A percentile compares a stretch with the other conserved stretches of the same genome.
phyloP scores from a whole-genome alignment of 495 filamentous ascomycete species.

The Hypoxylon fragiforme region DNA sequence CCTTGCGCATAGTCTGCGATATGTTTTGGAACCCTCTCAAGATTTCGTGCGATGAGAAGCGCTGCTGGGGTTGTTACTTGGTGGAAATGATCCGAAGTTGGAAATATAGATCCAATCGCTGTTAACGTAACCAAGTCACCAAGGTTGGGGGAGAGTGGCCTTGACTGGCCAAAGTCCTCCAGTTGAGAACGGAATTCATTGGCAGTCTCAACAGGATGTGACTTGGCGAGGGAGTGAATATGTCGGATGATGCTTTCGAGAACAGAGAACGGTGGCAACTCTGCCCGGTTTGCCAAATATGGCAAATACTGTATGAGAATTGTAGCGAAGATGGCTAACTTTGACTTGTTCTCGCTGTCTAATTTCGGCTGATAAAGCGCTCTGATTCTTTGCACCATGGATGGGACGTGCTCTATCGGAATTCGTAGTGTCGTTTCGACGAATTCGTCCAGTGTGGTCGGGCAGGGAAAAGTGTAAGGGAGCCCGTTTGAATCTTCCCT shows the following conservation, averaged over 20 bases:
- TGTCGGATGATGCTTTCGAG: constrained; percentile 55
- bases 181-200: constrained; percentile 76
- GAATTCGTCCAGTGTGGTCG: constrained; percentile 73
- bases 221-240: constrained; percentile 84
- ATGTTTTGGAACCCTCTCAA: constrained; percentile 71
- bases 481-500: constrained; percentile 55
- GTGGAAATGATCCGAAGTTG: constrained; percentile 96
- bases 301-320: constrained; percentile 78
- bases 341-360: constrained; percentile 77
- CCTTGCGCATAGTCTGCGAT: constrained; percentile 71
- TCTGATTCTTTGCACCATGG: constrained; percentile 84
- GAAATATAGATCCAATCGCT: constrained; percentile 81
- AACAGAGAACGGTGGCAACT: constrained; percentile 41
- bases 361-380: constrained; percentile 89
- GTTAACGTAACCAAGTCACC: constrained; percentile 83
- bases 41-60: constrained; percentile 75
- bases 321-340: constrained; percentile 72
- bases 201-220: constrained; percentile 73
- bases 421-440: constrained; percentile 64
- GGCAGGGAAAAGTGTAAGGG: constrained; percentile 83
- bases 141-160: constrained; percentile 62
- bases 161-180: constrained; percentile 60
- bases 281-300: constrained; percentile 57
- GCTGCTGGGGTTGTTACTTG: constrained; percentile 88
- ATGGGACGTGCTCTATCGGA: constrained; percentile 65